Evolutionary conservation across 2,329 filamentous ascomycete species (phyloP).

Genomic region (Talaromyces rugulosus): DNA sequence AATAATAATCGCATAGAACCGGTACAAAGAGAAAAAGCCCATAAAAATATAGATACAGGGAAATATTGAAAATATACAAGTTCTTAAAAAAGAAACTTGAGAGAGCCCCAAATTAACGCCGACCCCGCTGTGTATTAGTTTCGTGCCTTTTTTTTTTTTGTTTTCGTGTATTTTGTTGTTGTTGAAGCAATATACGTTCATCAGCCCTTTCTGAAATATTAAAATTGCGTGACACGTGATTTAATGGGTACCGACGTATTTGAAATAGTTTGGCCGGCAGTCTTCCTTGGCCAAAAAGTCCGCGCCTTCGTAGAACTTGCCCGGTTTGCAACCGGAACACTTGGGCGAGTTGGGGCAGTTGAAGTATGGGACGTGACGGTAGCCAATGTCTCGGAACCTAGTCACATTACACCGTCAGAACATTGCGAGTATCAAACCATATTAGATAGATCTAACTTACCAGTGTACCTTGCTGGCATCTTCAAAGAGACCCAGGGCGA

Average conservation of each 20-base stretch:
- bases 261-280: conserved; percentile 95
- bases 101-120: not conserved
- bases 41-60: not conserved
- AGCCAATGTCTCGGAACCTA: conserved; percentile 99
- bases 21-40: not conserved
- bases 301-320: conserved; percentile 84
- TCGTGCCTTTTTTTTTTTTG: not conserved
- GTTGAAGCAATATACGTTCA: not conserved
- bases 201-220: not conserved
- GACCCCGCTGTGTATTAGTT: not conserved
- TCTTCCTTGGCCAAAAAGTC: conserved; percentile 83
- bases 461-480: conserved; percentile 89
- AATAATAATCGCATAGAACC: not conserved
- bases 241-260: conserved; percentile 78
- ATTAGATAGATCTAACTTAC: conserved; percentile 49
- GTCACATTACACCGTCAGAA: not conserved
- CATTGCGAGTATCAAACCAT: not conserved
- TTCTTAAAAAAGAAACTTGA: not conserved
- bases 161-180: not conserved
- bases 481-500: conserved; percentile 87
- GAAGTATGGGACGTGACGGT: conserved; percentile 97
- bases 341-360: conserved; percentile 98
- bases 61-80: not conserved
- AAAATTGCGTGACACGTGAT: not conserved
- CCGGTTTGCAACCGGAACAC: conserved; percentile 81